Evolutionary conservation across 441 rosid genomes (phyloP).

Genomic region (Populus hybrid): DNA sequence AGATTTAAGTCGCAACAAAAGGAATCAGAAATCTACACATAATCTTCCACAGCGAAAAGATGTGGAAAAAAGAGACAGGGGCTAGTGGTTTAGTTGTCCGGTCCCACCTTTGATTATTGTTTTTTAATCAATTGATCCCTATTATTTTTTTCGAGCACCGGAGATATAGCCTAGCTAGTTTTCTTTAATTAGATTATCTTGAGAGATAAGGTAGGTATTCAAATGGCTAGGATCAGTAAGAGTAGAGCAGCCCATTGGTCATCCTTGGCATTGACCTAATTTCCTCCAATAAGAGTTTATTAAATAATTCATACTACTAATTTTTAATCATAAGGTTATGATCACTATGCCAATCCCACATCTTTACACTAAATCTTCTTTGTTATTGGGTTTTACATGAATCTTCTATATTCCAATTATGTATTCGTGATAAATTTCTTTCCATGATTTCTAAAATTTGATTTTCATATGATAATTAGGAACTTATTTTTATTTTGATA

Average conservation of each 20-base stretch:
- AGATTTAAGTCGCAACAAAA: not conserved
- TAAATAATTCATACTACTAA: not conserved
- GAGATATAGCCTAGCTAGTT: not conserved
- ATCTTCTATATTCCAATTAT: too few relatives aligned
- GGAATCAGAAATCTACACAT: not conserved
- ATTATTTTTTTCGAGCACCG: not conserved
- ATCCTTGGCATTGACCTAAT: conserved; percentile 18
- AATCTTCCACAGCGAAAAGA: not conserved
- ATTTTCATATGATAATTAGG: too few relatives aligned
- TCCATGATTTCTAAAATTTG: too few relatives aligned
- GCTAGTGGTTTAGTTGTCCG: conserved; percentile 7
- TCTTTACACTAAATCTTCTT: not conserved
- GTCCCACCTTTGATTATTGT: conserved; percentile 3
- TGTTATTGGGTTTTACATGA: not conserved
- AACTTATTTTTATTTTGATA: too few relatives aligned
- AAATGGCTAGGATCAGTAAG: not conserved
- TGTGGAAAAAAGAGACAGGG: not conserved
- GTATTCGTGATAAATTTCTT: too few relatives aligned
- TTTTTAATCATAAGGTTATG: too few relatives aligned
- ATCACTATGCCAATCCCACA: too few relatives aligned
- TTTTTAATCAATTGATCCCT: not conserved
- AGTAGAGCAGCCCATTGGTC: conserved; percentile 11
- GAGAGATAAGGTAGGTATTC: conserved; percentile 19
- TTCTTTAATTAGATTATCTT: conserved; percentile 9
- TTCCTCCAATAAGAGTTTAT: not conserved